These are phyloP conservation scores for Kwoniella europaea DNA, from an alignment of 768 basidiomycete genomes.

Conservation along the genomic window DNA sequence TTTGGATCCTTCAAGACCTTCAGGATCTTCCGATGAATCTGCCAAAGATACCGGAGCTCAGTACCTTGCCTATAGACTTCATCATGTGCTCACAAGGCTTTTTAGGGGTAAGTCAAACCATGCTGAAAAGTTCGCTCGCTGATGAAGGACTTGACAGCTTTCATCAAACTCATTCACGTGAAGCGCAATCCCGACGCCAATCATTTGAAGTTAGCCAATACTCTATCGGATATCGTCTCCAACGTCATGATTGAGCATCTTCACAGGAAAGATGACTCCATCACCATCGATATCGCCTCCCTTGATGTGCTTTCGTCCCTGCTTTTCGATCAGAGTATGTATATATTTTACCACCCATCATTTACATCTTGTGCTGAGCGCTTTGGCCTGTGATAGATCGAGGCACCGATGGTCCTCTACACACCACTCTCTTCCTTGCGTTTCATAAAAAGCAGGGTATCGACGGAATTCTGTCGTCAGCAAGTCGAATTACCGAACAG, in stretches of 20 bases:
- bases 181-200: slow-evolving; percentile 74
- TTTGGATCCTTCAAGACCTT: slow-evolving; percentile 10
- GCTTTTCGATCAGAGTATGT: slow-evolving; percentile 67
- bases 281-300: slow-evolving; percentile 62
- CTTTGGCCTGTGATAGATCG: slow-evolving; percentile 65
- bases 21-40: slow-evolving; percentile 3
- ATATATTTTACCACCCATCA: neutral
- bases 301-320: slow-evolving; percentile 64
- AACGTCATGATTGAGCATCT: slow-evolving; percentile 75
- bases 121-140: too few species aligned
- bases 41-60: slow-evolving; percentile 69
- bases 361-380: too few species aligned
- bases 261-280: neutral
- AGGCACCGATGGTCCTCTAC: slow-evolving; percentile 71
- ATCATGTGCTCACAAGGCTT: slow-evolving; percentile 75
- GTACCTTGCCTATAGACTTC: slow-evolving; percentile 78
- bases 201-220: slow-evolving; percentile 77
- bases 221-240: slow-evolving; percentile 73
- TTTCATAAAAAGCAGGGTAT: slow-evolving; percentile 77
- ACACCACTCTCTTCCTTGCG: slow-evolving; percentile 78
- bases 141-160: slow-evolving; percentile 62
- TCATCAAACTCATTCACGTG: slow-evolving; percentile 80
- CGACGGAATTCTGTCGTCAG: slow-evolving; percentile 9
- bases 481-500: neutral
- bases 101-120: slow-evolving; percentile 72